Evolutionary conservation across 176 grass and related monocot species (phyloP).

Genomic region (Triticum timopheevii): DNA sequence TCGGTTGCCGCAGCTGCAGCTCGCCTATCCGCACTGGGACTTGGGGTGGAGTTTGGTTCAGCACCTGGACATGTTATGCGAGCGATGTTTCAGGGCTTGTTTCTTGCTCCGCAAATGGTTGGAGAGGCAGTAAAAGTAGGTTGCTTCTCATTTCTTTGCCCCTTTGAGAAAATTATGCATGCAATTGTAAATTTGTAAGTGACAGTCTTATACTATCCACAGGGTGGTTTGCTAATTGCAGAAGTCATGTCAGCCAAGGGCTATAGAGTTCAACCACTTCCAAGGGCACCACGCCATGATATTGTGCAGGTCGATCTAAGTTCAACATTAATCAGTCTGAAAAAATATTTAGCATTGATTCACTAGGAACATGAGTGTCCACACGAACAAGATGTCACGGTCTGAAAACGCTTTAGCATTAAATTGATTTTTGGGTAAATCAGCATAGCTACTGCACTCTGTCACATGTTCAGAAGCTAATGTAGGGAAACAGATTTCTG

Average conservation of each 20-base stretch:
- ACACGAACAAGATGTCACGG: not conserved
- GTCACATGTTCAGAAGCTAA: not conserved
- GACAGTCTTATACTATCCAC: constrained; percentile 14
- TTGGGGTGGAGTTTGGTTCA: constrained; percentile 86
- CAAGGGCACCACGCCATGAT: constrained; percentile 63
- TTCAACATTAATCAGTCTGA: not conserved
- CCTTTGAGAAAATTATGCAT: not conserved
- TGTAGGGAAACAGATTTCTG: not conserved
- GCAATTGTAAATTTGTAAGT: not conserved
- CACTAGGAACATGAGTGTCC: not conserved
- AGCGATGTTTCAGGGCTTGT: constrained; percentile 81
- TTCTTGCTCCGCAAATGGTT: constrained; percentile 94
- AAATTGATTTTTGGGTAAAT: not conserved
- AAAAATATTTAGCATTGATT: not conserved
- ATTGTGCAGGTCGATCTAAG: constrained; percentile 68
- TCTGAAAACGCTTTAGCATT: too few species aligned
- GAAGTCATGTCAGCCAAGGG: constrained; percentile 33
- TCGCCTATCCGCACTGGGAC: constrained; percentile 82
- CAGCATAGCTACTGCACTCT: not conserved
- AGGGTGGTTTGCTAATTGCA: constrained; percentile 88
- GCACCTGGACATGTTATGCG: constrained; percentile 82
- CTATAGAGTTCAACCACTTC: constrained; percentile 74
- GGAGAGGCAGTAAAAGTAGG: constrained; percentile 86
- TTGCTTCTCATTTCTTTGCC: not conserved
- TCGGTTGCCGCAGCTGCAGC: constrained; percentile 75